A percentile compares a stretch with the other conserved stretches of the same genome.
Evolutionary conservation across 768 basidiomycete genomes (phyloP).

Genomic region (Boletales sp.): DNA sequence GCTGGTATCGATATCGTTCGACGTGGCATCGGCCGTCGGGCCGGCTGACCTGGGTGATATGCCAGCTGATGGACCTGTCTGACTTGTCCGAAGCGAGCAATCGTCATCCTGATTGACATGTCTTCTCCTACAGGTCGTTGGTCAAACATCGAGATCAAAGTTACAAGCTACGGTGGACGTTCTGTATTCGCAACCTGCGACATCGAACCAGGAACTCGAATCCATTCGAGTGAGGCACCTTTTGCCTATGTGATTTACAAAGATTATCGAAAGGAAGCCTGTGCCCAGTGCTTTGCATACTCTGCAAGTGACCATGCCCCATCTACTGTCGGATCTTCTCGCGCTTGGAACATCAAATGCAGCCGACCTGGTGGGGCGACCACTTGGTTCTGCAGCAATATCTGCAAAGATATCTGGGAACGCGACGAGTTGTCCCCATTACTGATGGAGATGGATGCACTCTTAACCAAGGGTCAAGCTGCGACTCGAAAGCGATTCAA

Average conservation of each 20-base stretch:
- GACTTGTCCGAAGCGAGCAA: background rate
- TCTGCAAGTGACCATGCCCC: conserved; percentile 31
- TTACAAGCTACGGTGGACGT: conserved; percentile 49
- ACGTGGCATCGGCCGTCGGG: background rate
- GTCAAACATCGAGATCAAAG: conserved; percentile 19
- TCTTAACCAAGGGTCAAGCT: conserved; percentile 34
- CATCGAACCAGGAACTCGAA: conserved; percentile 41
- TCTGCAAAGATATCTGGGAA: conserved; percentile 46
- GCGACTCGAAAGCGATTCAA: conserved; percentile 28
- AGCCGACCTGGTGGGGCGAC: conserved; percentile 34
- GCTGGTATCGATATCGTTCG: too few species aligned
- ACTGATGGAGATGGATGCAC: conserved; percentile 30
- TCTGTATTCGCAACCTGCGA: conserved; percentile 45
- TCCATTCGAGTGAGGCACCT: conserved; percentile 45
- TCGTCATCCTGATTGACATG: background rate
- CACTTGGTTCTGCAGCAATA: conserved; percentile 54
- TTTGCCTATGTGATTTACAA: conserved; percentile 58
- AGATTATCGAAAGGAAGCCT: conserved; percentile 65
- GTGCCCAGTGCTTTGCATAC: conserved; percentile 62
- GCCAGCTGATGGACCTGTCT: too few species aligned
- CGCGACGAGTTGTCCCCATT: conserved; percentile 31
- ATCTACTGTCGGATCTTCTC: conserved; percentile 16
- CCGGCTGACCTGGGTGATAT: background rate
- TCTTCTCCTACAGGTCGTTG: background rate
- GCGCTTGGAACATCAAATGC: conserved; percentile 44